Evolutionary conservation across 345 rosid genomes (phyloP), one percentile per base, ranked within the genome.

Genomic region (Sapria himalayana): DNA sequence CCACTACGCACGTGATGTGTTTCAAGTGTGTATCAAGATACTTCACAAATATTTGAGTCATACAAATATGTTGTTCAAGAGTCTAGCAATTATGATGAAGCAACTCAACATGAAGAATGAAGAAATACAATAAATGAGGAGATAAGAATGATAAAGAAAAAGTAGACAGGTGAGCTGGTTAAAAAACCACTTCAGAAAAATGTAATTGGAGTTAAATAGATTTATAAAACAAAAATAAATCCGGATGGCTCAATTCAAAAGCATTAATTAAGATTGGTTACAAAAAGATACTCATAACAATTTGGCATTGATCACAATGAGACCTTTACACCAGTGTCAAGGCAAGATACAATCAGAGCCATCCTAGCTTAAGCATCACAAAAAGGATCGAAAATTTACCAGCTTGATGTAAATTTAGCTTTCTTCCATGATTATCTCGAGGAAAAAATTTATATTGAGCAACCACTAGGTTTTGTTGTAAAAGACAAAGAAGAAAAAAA

Each of bases 371-470:
- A 20, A 0, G 4, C 14, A 13, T 2, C 40, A 8, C 5, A 45
- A 4, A 9, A 33, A n/a, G 20, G 40, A 3, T 45, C 27, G 21
- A 45, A 21, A 2, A 0, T 45, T 8, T 33, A 12, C 23, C 31
- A 45, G 1, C 2, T 45, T 1, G 49, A 45, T 22, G 49, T 45
- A 10, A 45, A 45, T n/a, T 33, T 12, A 21, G 29, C 29, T 7
- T 45, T 45, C 17, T 9, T 27, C 1, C 17, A 27, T 43, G 24
- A 17, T 3, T 0, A 15, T 2, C 15, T 25, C 0, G 0, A 22
- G 0, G 32, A 23, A 5, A 13, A 40, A 1, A 23, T 23, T 6
- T 40, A 11, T 13, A 3, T 40, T 22, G 11, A 13, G 35, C 16
- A 43, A 18, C 16, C 23, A 3, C 13, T 10, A 17, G 16, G 35